Percentiles rank a stretch among this genome's conserved stretches.
Evolutionary conservation across 1,284 basidiomycete genomes (phyloP).

Genomic region (Taiwanofungus camphoratus): DNA sequence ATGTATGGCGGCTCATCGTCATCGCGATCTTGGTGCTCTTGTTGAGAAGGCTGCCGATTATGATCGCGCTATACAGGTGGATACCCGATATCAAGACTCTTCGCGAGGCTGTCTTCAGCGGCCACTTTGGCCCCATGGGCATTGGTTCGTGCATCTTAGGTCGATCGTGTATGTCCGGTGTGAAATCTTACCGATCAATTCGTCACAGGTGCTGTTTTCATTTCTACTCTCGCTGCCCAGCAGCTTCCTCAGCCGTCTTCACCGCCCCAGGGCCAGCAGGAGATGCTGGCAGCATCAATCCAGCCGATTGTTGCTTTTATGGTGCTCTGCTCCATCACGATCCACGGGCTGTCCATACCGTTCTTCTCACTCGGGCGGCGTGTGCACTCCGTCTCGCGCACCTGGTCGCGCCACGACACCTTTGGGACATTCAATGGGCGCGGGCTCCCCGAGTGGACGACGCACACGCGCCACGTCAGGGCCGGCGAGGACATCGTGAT

Average conservation of each 20-base stretch:
- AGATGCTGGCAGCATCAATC: constrained; percentile 68
- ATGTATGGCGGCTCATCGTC: constrained; percentile 79
- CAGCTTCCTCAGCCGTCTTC: constrained; percentile 54
- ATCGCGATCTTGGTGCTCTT: constrained; percentile 76
- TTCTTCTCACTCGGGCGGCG: constrained; percentile 87
- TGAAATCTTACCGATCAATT: constrained; percentile 10
- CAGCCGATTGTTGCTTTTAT: constrained; percentile 91
- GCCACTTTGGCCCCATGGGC: constrained; percentile 93
- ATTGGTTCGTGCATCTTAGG: constrained; percentile 47
- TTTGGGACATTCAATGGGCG: constrained; percentile 37
- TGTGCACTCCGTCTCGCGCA: constrained; percentile 84
- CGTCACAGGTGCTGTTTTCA: constrained; percentile 74
- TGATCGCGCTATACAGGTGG: constrained; percentile 80
- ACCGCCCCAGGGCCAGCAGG: constrained; percentile 55
- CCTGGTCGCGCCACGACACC: constrained; percentile 72
- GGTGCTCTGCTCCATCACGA: constrained; percentile 82
- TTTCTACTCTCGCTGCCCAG: constrained; percentile 78
- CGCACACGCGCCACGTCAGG: constrained; percentile 63
- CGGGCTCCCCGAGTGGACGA: constrained; percentile 62
- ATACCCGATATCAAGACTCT: constrained; percentile 93
- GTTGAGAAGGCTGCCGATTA: constrained; percentile 77
- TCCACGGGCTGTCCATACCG: constrained; percentile 90
- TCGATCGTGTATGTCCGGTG: not conserved
- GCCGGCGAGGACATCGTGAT: constrained; percentile 74
- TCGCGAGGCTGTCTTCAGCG: constrained; percentile 81